phyloP scores from a whole-genome alignment of 176 grass and related monocot genomes.

The Eremochloa ophiuroides region DNA sequence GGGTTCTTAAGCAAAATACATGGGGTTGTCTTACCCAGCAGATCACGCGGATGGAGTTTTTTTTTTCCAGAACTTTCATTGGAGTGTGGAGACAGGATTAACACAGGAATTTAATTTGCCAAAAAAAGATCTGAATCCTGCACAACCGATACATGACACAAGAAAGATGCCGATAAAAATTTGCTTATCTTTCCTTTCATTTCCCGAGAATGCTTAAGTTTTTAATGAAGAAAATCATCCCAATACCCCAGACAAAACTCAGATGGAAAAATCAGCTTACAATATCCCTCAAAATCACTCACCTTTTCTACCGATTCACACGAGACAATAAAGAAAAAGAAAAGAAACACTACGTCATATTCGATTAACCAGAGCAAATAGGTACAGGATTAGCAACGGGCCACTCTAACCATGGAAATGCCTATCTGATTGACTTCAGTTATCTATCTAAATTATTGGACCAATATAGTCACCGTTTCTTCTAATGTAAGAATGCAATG shows the following conservation, averaged over 20 bases:
- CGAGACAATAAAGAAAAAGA: neutral
- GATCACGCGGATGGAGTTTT: too few species aligned
- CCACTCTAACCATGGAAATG: neutral
- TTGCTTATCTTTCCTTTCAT: neutral
- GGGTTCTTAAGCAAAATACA: too few species aligned
- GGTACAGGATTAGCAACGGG: neutral
- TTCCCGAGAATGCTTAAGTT: neutral
- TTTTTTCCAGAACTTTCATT: too few species aligned
- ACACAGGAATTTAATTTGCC: neutral
- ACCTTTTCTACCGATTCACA: constrained; percentile 1
- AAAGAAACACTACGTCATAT: neutral
- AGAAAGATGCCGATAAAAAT: neutral
- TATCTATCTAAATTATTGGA: neutral
- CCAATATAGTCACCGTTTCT: neutral
- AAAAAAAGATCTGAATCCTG: neutral
- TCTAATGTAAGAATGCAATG: constrained; percentile 19
- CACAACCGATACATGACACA: neutral
- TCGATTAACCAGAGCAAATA: constrained; percentile 16
- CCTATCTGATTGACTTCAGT: constrained; percentile 14
- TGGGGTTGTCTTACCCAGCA: too few species aligned
- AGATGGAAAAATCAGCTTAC: neutral
- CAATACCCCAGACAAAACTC: neutral
- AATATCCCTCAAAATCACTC: neutral
- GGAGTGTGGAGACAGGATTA: too few species aligned
- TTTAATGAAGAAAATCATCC: neutral